Percentiles rank a stretch among this genome's conserved stretches.
Evolutionary conservation across 2,329 filamentous ascomycete genomes (phyloP).

Genomic region (Malbranchea zuffiana): DNA sequence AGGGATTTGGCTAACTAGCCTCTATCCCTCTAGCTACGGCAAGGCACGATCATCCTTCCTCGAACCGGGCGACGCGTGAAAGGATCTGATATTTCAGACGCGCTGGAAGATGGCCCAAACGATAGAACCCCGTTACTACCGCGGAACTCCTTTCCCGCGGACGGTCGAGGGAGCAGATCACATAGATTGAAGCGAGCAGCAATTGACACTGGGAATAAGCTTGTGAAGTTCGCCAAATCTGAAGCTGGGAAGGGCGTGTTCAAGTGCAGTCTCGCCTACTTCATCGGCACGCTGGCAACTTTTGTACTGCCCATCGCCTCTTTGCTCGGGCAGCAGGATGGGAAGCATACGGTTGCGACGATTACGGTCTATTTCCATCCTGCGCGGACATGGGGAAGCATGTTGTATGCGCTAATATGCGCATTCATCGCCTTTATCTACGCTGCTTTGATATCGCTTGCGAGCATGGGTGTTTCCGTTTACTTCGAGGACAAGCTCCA

Average conservation of each 20-base stretch:
- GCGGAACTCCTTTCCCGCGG: slow-evolving; percentile 14
- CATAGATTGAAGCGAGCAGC: slow-evolving; percentile 22
- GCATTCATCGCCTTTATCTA: slow-evolving; percentile 71
- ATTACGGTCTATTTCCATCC: slow-evolving; percentile 94
- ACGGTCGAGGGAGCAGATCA: slow-evolving; percentile 13
- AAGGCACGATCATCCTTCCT: slow-evolving; percentile 79
- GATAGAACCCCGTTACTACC: slow-evolving; percentile 28
- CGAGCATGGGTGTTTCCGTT: slow-evolving; percentile 81
- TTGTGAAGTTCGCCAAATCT: slow-evolving; percentile 52
- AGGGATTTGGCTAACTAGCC: too few species aligned
- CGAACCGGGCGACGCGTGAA: slow-evolving; percentile 74
- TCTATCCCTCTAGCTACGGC: slow-evolving; percentile 49
- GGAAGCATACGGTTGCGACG: slow-evolving; percentile 88
- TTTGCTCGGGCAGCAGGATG: slow-evolving; percentile 71
- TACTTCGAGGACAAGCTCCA: slow-evolving; percentile 60
- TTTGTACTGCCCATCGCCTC: slow-evolving; percentile 63
- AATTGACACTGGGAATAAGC: slow-evolving; percentile 33
- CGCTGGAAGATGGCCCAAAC: slow-evolving; percentile 30
- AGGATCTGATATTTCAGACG: slow-evolving; percentile 48
- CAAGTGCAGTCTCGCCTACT: slow-evolving; percentile 84
- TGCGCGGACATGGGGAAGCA: slow-evolving; percentile 72
- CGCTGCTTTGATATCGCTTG: slow-evolving; percentile 60
- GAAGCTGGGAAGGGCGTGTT: slow-evolving; percentile 68
- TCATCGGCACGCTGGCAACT: slow-evolving; percentile 75
- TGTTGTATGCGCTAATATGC: slow-evolving; percentile 73